Percentiles rank a stretch among this genome's conserved stretches.
phyloP scores from a whole-genome alignment of 805 yeast genomes.

The Hanseniaspora nectarophila region DNA sequence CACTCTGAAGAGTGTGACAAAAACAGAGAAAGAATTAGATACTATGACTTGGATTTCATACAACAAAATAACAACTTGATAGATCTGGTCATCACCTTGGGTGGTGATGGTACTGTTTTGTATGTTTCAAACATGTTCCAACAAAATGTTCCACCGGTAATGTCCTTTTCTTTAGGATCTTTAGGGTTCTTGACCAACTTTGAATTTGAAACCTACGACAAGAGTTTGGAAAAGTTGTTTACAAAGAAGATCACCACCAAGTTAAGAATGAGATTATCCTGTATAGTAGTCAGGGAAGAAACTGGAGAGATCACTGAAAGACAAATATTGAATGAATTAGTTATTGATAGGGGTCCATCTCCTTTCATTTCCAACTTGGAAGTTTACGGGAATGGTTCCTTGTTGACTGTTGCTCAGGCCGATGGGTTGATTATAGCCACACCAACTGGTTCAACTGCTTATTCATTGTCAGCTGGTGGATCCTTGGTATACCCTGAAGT shows the following conservation, averaged over 20 bases:
- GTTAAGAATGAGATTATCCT: constrained; percentile 76
- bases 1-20: not conserved
- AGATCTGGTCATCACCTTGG: constrained; percentile 77
- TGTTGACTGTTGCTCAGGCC: constrained; percentile 83
- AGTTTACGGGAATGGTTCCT: constrained; percentile 72
- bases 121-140: constrained; percentile 81
- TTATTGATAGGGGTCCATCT: constrained; percentile 86
- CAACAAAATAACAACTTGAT: constrained; percentile 33
- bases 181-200: constrained; percentile 86
- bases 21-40: constrained; percentile 29
- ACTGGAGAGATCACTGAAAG: constrained; percentile 34
- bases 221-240: constrained; percentile 44
- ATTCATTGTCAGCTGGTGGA: constrained; percentile 90
- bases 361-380: constrained; percentile 86
- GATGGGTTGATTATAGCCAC: constrained; percentile 89
- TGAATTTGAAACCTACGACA: constrained; percentile 59
- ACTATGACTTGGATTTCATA: constrained; percentile 59
- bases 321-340: constrained; percentile 80
- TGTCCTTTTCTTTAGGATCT: constrained; percentile 81
- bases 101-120: constrained; percentile 94
- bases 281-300: constrained; percentile 47
- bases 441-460: constrained; percentile 94
- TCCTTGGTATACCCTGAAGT: constrained; percentile 89
- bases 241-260: constrained; percentile 65
- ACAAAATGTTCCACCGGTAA: constrained; percentile 77